phyloP scores from a whole-genome alignment of 768 basidiomycete genomes.

The Naganishia vaughanmartiniae region DNA sequence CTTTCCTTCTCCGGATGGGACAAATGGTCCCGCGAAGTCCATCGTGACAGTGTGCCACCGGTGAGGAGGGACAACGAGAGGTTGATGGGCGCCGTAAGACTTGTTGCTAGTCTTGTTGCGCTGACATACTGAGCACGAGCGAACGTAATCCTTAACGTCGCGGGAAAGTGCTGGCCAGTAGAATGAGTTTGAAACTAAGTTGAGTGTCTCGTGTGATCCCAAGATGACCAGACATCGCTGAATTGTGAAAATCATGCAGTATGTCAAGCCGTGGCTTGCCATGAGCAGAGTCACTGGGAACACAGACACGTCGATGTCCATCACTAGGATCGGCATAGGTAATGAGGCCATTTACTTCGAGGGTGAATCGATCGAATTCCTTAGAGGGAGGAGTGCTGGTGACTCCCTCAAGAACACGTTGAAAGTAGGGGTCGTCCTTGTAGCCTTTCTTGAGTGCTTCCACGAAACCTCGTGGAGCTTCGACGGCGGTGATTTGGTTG shows the following conservation, averaged over 20 bases:
- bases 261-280: no score
- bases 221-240: constrained; percentile 53
- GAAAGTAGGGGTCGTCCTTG: not conserved
- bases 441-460: not conserved
- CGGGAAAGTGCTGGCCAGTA: constrained; percentile 53
- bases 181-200: constrained; percentile 51
- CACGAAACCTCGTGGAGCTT: not conserved
- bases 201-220: constrained; percentile 51
- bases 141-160: constrained; percentile 47
- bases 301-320: constrained; percentile 29
- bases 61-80: constrained; percentile 39
- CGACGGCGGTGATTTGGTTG: not conserved
- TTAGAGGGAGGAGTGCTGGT: not conserved
- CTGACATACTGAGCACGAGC: constrained; percentile 52
- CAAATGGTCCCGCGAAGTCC: constrained; percentile 41
- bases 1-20: not conserved
- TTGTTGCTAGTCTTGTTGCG: constrained; percentile 44
- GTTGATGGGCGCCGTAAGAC: constrained; percentile 44
- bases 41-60: constrained; percentile 39
- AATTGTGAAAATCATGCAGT: constrained; percentile 51
- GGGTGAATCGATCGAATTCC: not conserved
- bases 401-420: no score
- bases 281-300: no score
- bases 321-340: not conserved
- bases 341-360: not conserved